Evolutionary conservation across 257 asterid genomes (phyloP), one percentile per base, ranked within the genome.

Genomic region (Mitragyna speciosa): DNA sequence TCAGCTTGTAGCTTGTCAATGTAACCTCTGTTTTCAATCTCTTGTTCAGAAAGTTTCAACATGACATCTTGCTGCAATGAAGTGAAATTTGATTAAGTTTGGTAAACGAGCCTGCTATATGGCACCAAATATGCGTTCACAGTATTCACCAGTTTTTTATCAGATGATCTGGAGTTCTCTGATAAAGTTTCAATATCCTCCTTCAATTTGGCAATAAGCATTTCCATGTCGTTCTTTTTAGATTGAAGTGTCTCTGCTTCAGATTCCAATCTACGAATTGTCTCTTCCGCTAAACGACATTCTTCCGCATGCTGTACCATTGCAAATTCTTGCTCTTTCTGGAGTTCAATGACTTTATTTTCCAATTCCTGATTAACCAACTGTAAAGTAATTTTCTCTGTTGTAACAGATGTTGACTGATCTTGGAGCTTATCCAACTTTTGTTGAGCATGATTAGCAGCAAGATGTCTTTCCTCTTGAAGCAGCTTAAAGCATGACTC

Each of bases 221-320:
- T 78, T 75, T 89, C 95, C 96, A 91, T 86, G 72, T 91, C 95
- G 70, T 75, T 86, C 85, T 88, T 93, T 88, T 90, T 88, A 63
- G 91, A 87, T 78, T 84, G 83, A 81, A 90, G 94, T 80, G 70
- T 77, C 85, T 88, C 90, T 67, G 79, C 89, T 85, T 94, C 98
- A 84, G 90, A 86, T 79, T 92, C 93, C 87, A 92, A 84, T 80
- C 90, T 92, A 81, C 82, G 85, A 63, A 90, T 90, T 83, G 84
- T 90, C 84, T 88, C 95, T 88, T 92, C 98, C 64, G 92, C 90
- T 85, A 92, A 85, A 75, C 86, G 92, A 82, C 96, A 91, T 87
- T 96, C 97, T 87, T 94, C 98, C 52, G 93, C 97, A 80, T 96
- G 97, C 87, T 94, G 97, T 83, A 91, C 97, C 97, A 91, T 89